A percentile compares a stretch with the other conserved stretches of the same genome.
Evolutionary conservation across 192 early-diverging fungal species (phyloP).

Genomic region (Lunasporangiospora selenospora): DNA sequence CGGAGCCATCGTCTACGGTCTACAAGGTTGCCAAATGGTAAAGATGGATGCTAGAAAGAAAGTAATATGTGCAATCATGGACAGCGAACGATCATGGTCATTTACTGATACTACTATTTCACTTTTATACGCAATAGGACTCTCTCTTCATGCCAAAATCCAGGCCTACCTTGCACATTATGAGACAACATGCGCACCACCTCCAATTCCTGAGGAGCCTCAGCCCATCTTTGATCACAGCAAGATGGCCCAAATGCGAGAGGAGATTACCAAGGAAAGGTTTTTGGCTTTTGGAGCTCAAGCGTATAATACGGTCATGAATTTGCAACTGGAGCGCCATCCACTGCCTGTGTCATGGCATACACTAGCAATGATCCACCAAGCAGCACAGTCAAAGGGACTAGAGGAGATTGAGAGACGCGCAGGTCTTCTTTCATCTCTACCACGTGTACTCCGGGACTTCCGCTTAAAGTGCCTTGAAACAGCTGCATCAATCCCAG

Average conservation of each 20-base stretch:
- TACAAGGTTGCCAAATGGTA: too few relatives aligned
- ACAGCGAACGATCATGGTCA: neutral
- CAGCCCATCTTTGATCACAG: neutral
- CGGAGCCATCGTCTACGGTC: too few relatives aligned
- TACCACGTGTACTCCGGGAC: neutral
- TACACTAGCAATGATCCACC: slow-evolving; percentile 23
- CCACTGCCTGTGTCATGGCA: slow-evolving; percentile 32
- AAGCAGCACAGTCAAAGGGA: slow-evolving; percentile 14
- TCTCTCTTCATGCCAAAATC: too few relatives aligned
- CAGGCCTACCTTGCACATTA: too few relatives aligned
- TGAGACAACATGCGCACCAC: too few relatives aligned
- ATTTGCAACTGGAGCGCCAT: slow-evolving; percentile 13
- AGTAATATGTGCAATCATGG: too few relatives aligned
- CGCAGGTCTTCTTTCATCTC: neutral
- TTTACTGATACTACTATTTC: neutral
- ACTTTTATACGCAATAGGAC: neutral
- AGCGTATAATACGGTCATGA: slow-evolving; percentile 25
- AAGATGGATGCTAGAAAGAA: too few relatives aligned
- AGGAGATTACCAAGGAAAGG: slow-evolving; percentile 2
- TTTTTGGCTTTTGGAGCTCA: neutral
- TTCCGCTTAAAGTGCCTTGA: slow-evolving; percentile 15
- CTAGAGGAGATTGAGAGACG: slow-evolving; percentile 27
- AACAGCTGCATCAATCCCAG: slow-evolving; percentile 2
- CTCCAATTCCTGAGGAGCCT: neutral
- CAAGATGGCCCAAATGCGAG: neutral